phyloP scores from a whole-genome alignment of 441 rosid species.

The Gossypium lobatum region DNA sequence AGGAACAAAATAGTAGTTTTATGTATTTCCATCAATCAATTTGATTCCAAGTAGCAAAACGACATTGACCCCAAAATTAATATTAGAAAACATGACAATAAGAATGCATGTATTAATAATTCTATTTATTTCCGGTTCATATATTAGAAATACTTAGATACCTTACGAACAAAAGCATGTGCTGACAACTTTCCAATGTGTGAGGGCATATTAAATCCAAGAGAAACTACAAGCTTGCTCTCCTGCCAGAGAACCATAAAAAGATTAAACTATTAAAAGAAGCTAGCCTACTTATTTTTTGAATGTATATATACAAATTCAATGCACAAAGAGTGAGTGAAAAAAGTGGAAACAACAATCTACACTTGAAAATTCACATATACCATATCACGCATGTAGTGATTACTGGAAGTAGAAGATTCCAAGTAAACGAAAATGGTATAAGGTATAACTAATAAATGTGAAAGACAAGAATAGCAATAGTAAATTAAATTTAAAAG shows the following conservation, averaged over 20 bases:
- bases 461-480: neutral
- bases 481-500: neutral
- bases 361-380: neutral
- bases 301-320: neutral
- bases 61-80: neutral
- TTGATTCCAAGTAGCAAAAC: neutral
- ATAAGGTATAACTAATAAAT: neutral
- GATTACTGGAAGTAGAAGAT: neutral
- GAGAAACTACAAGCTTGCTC: conserved; percentile 34
- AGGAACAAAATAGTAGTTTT: neutral
- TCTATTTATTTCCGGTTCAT: neutral
- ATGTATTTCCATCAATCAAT: neutral
- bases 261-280: conserved; percentile 1
- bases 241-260: conserved; percentile 24
- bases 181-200: conserved; percentile 46
- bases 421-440: neutral
- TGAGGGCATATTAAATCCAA: conserved; percentile 30
- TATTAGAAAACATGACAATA: neutral
- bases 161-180: conserved; percentile 67
- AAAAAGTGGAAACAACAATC: neutral
- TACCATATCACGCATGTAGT: neutral
- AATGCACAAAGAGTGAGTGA: neutral
- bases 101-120: neutral
- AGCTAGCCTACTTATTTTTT: neutral
- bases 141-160: conserved; percentile 20